Conservation (phyloP, 495 filamentous ascomycete genomes). For the Neurospora discreta region DNA sequence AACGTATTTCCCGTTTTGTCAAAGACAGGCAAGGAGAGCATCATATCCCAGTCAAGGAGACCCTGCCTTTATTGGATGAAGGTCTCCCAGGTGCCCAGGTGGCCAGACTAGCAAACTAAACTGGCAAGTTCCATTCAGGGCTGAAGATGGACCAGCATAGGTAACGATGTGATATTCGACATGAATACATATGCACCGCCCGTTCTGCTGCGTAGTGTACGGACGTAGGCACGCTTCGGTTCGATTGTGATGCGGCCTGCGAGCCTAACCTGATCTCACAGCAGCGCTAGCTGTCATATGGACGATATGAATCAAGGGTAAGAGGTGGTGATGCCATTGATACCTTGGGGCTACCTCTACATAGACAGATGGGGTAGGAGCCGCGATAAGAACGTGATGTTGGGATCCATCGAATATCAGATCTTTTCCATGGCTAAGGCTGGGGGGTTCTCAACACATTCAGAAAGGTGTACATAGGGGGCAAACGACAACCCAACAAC, state of each 20-base stretch:
- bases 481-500: neutral
- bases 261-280: neutral
- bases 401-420: neutral
- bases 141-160: neutral
- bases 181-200: neutral
- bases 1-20: neutral
- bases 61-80: neutral
- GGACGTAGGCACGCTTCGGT: neutral
- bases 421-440: neutral
- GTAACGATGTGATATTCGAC: neutral
- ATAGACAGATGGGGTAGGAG: neutral
- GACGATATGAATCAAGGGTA: neutral
- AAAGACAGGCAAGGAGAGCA: neutral
- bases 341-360: neutral
- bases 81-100: neutral
- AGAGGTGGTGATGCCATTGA: neutral
- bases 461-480: neutral
- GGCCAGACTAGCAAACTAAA: neutral
- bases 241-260: neutral
- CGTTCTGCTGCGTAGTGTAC: neutral
- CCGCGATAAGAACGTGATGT: neutral
- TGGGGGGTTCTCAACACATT: neutral
- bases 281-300: neutral
- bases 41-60: neutral
- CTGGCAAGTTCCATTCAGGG: neutral